Base-by-base conservation (phyloP, 2,329 filamentous ascomycete species). In the Hymenoscyphus infarciens region DNA sequence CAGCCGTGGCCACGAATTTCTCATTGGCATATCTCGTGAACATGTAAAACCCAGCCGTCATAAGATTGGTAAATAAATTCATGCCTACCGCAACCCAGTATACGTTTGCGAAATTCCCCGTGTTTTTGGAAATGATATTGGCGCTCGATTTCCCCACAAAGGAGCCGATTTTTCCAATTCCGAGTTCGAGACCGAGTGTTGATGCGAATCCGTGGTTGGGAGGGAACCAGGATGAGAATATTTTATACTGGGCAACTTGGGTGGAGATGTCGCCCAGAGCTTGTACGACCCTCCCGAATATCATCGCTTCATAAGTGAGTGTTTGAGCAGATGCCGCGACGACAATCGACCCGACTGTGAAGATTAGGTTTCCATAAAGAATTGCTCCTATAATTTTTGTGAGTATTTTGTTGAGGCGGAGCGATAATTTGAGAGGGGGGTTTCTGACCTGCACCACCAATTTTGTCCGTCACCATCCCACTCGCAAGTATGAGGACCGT, bases 201-300 rank as follows among this genome's bases (percentile, higher is more conserved):
- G 83, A 84, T 0, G 84, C 85, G 68, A 87, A 87, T 1, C 85
- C 85, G 61, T 83, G 80, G 7, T 78, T 83, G 0, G 85, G 85
- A 0, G 84, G 78, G 64, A 87, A 87, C 85, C 85, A 87, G 0
- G 83, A 85, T 0, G 83, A 85, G 67, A 87, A 87, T 64, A 87
- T 81, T 64, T 87, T 86, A 71, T 87, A 87, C 70, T 87, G 84
- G 0, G 85, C 85, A 33, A 87, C 79, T 67, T 87, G 84, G 0
- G 85, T 87, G 0, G 85, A 82, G 22, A 87, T 84, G 64, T 87
- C 85, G n/a, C 85, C 85, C 0, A 87, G 73, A 0, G 84, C 80
- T 31, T 82, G 77, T 13, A 87, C 73, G 1, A 87, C 75, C 39
- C 80, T 74, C 1, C 83, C 85, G 16, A 77, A 79, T 42, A 87